These are phyloP conservation scores for Sporothrix schenckii DNA, from an alignment of 2,329 filamentous ascomycete species.

Conservation along the genomic window DNA sequence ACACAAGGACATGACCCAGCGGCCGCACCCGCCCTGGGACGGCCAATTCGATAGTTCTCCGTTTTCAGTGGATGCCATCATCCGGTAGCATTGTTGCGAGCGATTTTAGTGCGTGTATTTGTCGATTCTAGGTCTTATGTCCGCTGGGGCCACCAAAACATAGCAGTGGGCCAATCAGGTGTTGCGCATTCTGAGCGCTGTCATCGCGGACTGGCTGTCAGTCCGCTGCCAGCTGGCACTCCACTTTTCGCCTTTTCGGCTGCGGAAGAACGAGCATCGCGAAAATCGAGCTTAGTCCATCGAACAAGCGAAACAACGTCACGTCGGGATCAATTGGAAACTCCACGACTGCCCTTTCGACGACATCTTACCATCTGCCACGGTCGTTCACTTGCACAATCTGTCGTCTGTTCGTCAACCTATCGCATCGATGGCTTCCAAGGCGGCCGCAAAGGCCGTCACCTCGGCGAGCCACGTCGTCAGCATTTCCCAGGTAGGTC, in stretches of 20 bases:
- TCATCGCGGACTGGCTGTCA: background rate
- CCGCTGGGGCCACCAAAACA: background rate
- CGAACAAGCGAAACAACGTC: background rate
- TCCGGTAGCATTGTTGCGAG: conserved; percentile 23
- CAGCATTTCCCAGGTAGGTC: conserved; percentile 61
- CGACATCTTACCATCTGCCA: background rate
- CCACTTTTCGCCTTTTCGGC: conserved; percentile 23
- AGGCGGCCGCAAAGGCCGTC: conserved; percentile 56
- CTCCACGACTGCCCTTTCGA: background rate
- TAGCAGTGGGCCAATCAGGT: conserved; percentile 24
- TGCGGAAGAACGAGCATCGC: conserved; percentile 22
- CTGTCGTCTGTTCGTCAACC: background rate
- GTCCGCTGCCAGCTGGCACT: conserved; percentile 29
- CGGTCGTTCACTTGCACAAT: background rate
- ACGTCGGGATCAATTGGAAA: conserved; percentile 7
- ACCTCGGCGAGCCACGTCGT: conserved; percentile 56
- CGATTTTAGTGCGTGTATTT: background rate
- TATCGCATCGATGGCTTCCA: conserved; percentile 57
- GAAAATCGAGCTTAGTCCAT: conserved; percentile 25
- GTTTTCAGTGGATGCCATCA: conserved; percentile 26
- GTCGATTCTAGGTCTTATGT: background rate
- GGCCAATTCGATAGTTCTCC: background rate
- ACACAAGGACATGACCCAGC: background rate
- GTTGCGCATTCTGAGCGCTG: conserved; percentile 20
- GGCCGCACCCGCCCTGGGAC: conserved; percentile 15